Conservation (phyloP, 2,329 filamentous ascomycete species). For the Colletotrichum graminicola region DNA sequence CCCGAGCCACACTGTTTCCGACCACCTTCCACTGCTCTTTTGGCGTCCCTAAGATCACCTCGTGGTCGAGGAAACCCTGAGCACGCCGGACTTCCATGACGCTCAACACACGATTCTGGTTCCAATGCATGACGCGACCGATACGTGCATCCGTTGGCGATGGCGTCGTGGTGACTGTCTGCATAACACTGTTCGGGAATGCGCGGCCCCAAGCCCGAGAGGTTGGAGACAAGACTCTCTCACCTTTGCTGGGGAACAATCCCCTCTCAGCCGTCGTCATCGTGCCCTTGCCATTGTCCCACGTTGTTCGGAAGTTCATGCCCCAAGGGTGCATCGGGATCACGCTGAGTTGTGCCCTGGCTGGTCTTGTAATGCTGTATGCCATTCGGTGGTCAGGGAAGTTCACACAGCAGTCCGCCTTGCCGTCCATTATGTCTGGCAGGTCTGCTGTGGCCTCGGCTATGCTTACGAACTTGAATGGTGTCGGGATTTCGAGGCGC, state of each 20-base stretch:
- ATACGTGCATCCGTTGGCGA: slow-evolving; percentile 65
- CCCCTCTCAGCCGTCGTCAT: slow-evolving; percentile 55
- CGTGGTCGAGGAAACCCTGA: slow-evolving; percentile 78
- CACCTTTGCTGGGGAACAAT: slow-evolving; percentile 53
- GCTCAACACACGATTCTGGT: slow-evolving; percentile 70
- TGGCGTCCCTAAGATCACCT: slow-evolving; percentile 73
- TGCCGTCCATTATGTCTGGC: slow-evolving; percentile 71
- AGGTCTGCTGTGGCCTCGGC: slow-evolving; percentile 69
- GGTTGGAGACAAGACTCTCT: slow-evolving; percentile 4
- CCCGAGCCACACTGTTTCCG: slow-evolving; percentile 82
- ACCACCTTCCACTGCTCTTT: slow-evolving; percentile 73
- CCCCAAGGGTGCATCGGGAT: slow-evolving; percentile 72
- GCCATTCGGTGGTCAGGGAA: slow-evolving; percentile 76
- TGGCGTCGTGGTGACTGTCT: slow-evolving; percentile 71
- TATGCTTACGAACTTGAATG: slow-evolving; percentile 71
- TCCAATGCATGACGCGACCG: slow-evolving; percentile 73
- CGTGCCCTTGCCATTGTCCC: slow-evolving; percentile 52
- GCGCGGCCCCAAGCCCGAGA: slow-evolving; percentile 67
- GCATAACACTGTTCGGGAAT: slow-evolving; percentile 64
- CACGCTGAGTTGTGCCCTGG: slow-evolving; percentile 61
- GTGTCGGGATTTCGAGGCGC: slow-evolving; percentile 63
- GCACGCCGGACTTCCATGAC: slow-evolving; percentile 76
- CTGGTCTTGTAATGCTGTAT: slow-evolving; percentile 52
- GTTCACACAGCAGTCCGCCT: slow-evolving; percentile 70
- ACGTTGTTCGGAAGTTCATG: slow-evolving; percentile 64